Conservation (phyloP, 441 rosid genomes). For the Populus hybrid region DNA sequence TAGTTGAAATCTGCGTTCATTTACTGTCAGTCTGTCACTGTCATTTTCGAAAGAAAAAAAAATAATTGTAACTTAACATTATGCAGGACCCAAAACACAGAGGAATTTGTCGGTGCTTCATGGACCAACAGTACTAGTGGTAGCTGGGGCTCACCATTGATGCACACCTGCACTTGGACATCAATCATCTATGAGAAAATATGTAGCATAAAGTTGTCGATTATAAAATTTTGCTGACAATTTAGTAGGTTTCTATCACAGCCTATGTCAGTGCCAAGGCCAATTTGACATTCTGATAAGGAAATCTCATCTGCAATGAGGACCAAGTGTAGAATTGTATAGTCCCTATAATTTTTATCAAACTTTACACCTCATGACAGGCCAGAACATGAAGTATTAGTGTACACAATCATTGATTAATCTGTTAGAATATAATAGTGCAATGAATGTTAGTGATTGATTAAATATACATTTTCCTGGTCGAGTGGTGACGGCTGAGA, state of each 20-base stretch:
- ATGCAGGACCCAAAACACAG: neutral
- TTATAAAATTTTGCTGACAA: neutral
- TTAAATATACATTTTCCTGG: neutral
- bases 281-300: neutral
- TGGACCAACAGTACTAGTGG: neutral
- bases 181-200: neutral
- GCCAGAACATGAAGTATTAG: neutral
- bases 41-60: neutral
- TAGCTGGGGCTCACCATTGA: neutral
- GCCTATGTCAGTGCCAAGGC: neutral
- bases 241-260: neutral
- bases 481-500: neutral
- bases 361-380: neutral
- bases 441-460: neutral
- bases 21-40: neutral
- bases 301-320: conserved; percentile 1
- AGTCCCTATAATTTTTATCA: neutral
- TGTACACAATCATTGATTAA: neutral
- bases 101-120: conserved; percentile 5
- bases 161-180: conserved; percentile 1
- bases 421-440: neutral
- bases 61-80: neutral
- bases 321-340: neutral
- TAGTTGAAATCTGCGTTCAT: neutral
- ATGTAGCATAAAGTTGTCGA: neutral